phyloP scores from a whole-genome alignment of 176 grass and related monocot species.

The Oryza australiensis region DNA sequence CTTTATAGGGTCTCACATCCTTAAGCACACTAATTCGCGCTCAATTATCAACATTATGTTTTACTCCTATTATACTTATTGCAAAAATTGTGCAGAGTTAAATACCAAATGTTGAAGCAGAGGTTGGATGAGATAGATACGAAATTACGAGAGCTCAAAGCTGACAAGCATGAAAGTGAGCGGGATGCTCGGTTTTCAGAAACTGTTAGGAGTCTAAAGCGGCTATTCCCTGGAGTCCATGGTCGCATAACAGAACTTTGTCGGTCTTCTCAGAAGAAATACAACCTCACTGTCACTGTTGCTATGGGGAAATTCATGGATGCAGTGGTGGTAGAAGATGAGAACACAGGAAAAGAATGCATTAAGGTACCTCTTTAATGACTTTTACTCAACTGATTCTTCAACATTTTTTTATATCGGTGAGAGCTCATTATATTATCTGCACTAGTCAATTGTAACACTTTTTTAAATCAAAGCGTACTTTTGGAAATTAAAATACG shows the following conservation, averaged over 20 bases:
- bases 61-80: constrained; percentile 14
- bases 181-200: constrained; percentile 85
- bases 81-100: constrained; percentile 52
- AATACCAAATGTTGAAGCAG: constrained; percentile 75
- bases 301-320: constrained; percentile 99
- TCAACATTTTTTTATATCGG: not conserved
- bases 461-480: not conserved
- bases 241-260: constrained; percentile 98
- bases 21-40: constrained; percentile 3
- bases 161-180: constrained; percentile 96
- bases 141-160: constrained; percentile 86
- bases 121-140: constrained; percentile 79
- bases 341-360: constrained; percentile 97
- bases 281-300: constrained; percentile 97
- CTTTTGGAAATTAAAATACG: constrained; percentile 2
- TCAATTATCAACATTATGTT: constrained; percentile 14
- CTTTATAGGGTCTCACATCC: constrained; percentile 24
- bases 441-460: not conserved
- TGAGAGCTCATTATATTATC: not conserved
- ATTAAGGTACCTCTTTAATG: constrained; percentile 68
- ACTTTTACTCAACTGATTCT: constrained; percentile 13
- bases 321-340: constrained; percentile 95
- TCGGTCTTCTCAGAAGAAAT: constrained; percentile 95
- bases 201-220: constrained; percentile 83
- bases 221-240: constrained; percentile 90